Evolutionary conservation across 305 asterid genomes (phyloP), one percentile per base, ranked within the genome.

Genomic region (Fraxinus platypoda): DNA sequence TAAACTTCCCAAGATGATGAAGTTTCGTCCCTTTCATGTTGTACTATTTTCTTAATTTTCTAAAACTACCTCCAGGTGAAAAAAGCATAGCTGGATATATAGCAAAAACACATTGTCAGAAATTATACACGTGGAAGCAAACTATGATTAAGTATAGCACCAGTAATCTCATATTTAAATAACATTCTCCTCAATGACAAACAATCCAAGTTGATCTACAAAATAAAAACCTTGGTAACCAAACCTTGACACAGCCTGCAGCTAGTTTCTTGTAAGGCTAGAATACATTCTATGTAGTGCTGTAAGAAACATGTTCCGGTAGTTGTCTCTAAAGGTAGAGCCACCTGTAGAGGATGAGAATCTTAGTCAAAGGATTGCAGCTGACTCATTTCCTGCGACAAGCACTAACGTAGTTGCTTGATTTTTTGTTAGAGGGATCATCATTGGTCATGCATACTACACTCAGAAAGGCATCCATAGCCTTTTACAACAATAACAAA

Each of bases 241-340:
- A 41, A 89, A 94, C 97, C 98, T 94, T 88, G 89, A 12, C 83
- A 90, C 34, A 88, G 88, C 80, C 77, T 82, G 83, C 93, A 89
- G 88, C 98, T 94, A 41, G 95, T 90, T 78, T 92, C 97, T 91
- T 94, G 97, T 81, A 94, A 87, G 88, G 97, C 97, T 87, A 96
- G 90, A 84, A 94, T 92, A 84, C 93, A 92, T 84, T 96, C 97
- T 79, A 94, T 91, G 82, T 94, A 93, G 83, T 90, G 95, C 85
- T 92, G 97, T 86, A 96, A 87, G 89, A 92, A 96, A 87, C 98
- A 96, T 78, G 95, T 91, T 80, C 98, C 95, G 8, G 96, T 91
- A 68, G 93, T 90, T 30, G 97, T 86, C 82, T 96, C 98, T 73
- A 86, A 38, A 76, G 99, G 99, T 85, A 96, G 91, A 85, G 98